Evolutionary conservation across 164 flowering plant genomes (phyloP).

Genomic region (Berberis thunbergii): DNA sequence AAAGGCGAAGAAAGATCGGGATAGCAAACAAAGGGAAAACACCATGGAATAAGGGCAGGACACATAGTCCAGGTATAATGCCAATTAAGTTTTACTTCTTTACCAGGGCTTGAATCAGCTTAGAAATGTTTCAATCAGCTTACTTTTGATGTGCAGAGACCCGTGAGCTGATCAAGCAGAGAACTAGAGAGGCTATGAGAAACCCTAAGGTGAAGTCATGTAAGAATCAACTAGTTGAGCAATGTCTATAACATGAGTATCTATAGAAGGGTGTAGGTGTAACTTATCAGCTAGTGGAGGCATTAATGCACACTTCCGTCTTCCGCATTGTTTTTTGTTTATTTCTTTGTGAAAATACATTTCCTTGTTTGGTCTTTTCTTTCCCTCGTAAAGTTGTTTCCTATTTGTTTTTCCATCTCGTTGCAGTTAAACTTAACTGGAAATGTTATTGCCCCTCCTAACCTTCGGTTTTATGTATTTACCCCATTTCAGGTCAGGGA

Average conservation of each 20-base stretch:
- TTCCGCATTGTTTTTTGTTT: not conserved
- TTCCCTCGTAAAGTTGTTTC: not conserved
- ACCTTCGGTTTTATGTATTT: constrained; percentile 1
- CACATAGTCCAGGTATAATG: constrained; percentile 58
- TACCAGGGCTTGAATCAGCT: not conserved
- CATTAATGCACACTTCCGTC: no score
- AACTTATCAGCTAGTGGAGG: not conserved
- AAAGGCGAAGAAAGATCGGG: constrained; percentile 51
- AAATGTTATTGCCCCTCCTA: not conserved
- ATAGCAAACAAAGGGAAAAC: constrained; percentile 66
- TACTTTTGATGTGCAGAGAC: constrained; percentile 40
- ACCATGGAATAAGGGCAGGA: constrained; percentile 83
- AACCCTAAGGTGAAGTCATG: constrained; percentile 97
- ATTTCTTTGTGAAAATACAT: not conserved
- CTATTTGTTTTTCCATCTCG: not conserved
- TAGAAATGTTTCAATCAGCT: not conserved
- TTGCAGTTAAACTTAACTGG: not conserved
- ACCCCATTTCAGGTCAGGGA: constrained; percentile 41
- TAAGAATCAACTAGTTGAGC: constrained; percentile 38
- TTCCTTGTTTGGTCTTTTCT: no score
- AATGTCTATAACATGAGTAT: not conserved
- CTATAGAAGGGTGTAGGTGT: constrained; percentile 1
- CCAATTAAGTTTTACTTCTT: not conserved
- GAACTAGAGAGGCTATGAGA: constrained; percentile 73
- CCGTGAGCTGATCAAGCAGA: constrained; percentile 54